Base-by-base conservation (phyloP, 176 grass and related monocot species). In the Dendrocalamus sinicus region DNA sequence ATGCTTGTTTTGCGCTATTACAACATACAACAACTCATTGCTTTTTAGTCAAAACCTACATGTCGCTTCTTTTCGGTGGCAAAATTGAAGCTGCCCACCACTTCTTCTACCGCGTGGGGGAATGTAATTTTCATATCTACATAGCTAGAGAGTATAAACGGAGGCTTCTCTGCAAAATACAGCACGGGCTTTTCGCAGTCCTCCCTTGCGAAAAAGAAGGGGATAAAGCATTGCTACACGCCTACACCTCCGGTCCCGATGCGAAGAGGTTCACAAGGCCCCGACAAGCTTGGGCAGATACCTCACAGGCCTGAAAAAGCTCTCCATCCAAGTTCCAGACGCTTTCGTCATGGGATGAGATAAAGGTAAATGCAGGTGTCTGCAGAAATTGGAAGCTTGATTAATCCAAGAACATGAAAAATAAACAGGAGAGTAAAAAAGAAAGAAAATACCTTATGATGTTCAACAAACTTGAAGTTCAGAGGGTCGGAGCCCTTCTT, bases 311-410 rank as follows among this genome's bases (percentile, higher is more conserved):
- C 73, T 91, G 86, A 86, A 97, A 82, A 67, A 91, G 87, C 79
- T 97, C 95, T 51, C 95, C 95, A 30, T 97, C 95, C 86, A 97
- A 78, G 85, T 97, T 97, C 95, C 95, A 97, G 17, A 94, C 73
- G 43, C 95, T 86, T 91, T 89, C 85, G 22, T 98, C 86, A 10
- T 98, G 91, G 55, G 79, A 65, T 43, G 96, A 94, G 64, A 84
- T 73, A 62, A 98, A 98, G 24, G 93, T 95, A 85, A 95, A 98
- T 37, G 93, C 86, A 40, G 57, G 6, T 30, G 96, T 98, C 96
- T 98, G 84, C 73, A 30, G 26, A 87, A 73, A 83, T 69, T 53
- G 74, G 15, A 60, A 67, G 32, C 8, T 68, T 41, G 13, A 9
- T 48, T 60, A 79, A 14, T 68, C 45, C 32, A 68, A 28, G 9